phyloP scores from a whole-genome alignment of 495 filamentous ascomycete genomes.

The Hyphodiscus hymeniophilus region DNA sequence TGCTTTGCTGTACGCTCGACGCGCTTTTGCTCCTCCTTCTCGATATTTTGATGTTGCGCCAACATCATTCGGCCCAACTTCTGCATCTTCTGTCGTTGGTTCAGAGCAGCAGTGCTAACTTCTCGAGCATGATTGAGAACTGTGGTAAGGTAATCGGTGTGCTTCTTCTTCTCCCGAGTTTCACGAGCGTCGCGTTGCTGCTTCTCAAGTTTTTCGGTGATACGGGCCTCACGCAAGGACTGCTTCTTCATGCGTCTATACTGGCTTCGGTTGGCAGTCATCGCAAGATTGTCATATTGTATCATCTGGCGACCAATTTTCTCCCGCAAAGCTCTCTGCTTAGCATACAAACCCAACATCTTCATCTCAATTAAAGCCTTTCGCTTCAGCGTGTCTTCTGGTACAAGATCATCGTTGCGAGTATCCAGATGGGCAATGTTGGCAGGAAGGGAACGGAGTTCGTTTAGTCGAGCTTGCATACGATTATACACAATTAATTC shows the following conservation, averaged over 20 bases:
- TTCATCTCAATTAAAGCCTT: constrained; percentile 92
- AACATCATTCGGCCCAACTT: constrained; percentile 86
- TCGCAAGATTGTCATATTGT: constrained; percentile 86
- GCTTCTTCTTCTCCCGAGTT: constrained; percentile 91
- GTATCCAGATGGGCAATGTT: constrained; percentile 82
- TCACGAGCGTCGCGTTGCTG: constrained; percentile 94
- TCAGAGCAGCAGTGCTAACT: constrained; percentile 47
- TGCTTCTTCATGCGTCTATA: constrained; percentile 97
- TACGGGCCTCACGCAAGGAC: constrained; percentile 86
- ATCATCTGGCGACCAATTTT: constrained; percentile 83
- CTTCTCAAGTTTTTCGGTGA: constrained; percentile 97
- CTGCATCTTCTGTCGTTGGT: constrained; percentile 59
- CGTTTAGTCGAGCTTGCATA: constrained; percentile 70
- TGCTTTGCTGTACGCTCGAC: constrained; percentile 96
- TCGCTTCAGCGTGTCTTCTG: constrained; percentile 77
- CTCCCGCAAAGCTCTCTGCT: constrained; percentile 78
- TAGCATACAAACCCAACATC: constrained; percentile 69
- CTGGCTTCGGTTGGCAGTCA: constrained; percentile 82
- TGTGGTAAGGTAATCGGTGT: constrained; percentile 74
- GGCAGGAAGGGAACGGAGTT: constrained; percentile 72
- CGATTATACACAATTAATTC: constrained; percentile 86
- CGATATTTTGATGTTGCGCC: constrained; percentile 84
- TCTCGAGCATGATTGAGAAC: constrained; percentile 63
- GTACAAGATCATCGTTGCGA: constrained; percentile 52
- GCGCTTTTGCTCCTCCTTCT: constrained; percentile 97